phyloP scores from a whole-genome alignment of 306 rosid genomes.

The Fragaria iinumae region DNA sequence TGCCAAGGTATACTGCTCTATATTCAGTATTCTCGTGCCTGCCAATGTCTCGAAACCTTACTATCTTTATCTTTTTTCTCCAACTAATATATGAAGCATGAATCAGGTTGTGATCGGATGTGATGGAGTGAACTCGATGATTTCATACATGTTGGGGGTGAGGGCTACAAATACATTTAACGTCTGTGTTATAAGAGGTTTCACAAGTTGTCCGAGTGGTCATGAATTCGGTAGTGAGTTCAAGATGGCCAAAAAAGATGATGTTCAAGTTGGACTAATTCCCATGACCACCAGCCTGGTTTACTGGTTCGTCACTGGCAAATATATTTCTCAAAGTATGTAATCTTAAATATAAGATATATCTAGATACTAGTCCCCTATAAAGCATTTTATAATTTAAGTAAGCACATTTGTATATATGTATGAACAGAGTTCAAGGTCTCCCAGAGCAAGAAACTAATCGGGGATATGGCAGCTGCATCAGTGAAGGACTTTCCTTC shows the following conservation, averaged over 20 bases:
- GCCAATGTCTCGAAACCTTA: neutral
- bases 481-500: conserved; percentile 3
- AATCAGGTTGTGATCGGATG: conserved; percentile 23
- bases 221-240: conserved; percentile 10
- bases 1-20: conserved; percentile 1
- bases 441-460: neutral
- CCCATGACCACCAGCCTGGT: conserved; percentile 5
- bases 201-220: neutral
- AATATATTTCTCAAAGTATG: neutral
- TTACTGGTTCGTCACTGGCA: conserved; percentile 14
- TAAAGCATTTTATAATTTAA: neutral
- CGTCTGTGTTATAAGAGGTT: conserved; percentile 1
- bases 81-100: neutral
- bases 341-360: too few relatives aligned
- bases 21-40: neutral
- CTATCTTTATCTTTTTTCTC: neutral
- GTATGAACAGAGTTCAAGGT: neutral
- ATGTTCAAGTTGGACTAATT: conserved; percentile 4
- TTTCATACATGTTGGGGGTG: neutral
- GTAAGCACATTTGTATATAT: neutral
- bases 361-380: neutral
- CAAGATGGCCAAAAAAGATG: neutral
- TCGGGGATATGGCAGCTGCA: neutral
- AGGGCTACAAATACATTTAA: neutral
- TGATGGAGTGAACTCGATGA: conserved; percentile 18